These are phyloP conservation scores for Macadamia tetraphylla DNA, from an alignment of 164 flowering plant genomes.

Conservation along the genomic window DNA sequence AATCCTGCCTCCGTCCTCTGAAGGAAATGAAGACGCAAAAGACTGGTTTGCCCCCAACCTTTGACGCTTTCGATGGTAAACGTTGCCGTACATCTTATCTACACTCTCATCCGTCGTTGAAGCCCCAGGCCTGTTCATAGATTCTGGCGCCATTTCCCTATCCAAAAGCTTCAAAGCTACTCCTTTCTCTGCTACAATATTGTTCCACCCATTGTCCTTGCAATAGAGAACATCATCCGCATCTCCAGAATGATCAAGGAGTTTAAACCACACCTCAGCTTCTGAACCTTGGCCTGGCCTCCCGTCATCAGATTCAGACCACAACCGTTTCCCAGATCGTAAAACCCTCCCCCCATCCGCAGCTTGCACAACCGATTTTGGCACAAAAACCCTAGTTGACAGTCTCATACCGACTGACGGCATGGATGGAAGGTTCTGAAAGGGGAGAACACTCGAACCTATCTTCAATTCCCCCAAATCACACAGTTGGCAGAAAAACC, in stretches of 20 bases:
- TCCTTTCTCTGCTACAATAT: constrained; percentile 3
- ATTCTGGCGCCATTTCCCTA: background rate
- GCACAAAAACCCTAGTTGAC: constrained; percentile 61
- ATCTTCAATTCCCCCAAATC: constrained; percentile 5
- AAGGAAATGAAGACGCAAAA: background rate
- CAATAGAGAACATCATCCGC: constrained; percentile 8
- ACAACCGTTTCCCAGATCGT: constrained; percentile 65
- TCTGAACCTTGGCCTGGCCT: constrained; percentile 19
- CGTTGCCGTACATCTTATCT: constrained; percentile 32
- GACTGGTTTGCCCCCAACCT: background rate
- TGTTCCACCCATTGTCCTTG: constrained; percentile 17
- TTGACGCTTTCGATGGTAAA: constrained; percentile 51
- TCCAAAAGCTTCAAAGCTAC: constrained; percentile 2
- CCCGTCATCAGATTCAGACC: constrained; percentile 26
- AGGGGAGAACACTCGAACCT: constrained; percentile 7
- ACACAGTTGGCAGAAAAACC: background rate
- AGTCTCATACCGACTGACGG: constrained; percentile 74
- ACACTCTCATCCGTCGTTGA: constrained; percentile 4
- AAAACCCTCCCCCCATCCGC: constrained; percentile 49
- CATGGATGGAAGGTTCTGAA: constrained; percentile 34
- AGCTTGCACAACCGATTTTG: constrained; percentile 37
- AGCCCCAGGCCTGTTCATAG: background rate
- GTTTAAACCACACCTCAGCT: constrained; percentile 29
- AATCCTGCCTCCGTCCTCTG: background rate
- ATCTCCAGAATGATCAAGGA: constrained; percentile 20